These are phyloP conservation scores for Artemisia argyi DNA, from an alignment of 129 eudicot species.

Conservation along the genomic window DNA sequence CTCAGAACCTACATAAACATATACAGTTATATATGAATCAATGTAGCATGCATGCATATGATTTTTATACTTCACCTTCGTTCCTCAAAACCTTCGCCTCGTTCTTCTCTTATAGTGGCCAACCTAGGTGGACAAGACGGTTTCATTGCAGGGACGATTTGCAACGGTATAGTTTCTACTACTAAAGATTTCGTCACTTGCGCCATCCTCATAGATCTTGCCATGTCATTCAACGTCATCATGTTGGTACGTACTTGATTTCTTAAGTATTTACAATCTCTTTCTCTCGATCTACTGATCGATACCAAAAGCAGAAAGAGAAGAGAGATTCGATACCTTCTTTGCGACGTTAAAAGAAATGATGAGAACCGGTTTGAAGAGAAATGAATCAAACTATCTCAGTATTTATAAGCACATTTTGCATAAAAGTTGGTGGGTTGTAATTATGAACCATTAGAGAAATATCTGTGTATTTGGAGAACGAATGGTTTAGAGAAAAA, in stretches of 20 bases:
- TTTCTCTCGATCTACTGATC: conserved; percentile 28
- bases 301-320: conserved; percentile 33
- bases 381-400: background rate
- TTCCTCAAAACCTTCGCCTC: conserved; percentile 43
- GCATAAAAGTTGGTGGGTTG: conserved; percentile 13
- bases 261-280: conserved; percentile 20
- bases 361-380: conserved; percentile 24
- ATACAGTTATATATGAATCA: background rate
- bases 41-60: background rate
- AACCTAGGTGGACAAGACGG: conserved; percentile 50
- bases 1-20: conserved; percentile 23
- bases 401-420: conserved; percentile 41
- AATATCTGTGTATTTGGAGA: conserved; percentile 12
- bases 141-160: conserved; percentile 35
- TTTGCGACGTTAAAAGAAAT: conserved; percentile 22
- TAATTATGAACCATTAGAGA: conserved; percentile 24
- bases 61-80: conserved; percentile 19
- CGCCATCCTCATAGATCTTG: conserved; percentile 41
- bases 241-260: conserved; percentile 26
- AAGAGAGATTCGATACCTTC: conserved; percentile 36
- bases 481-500: conserved; percentile 24
- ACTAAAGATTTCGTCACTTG: conserved; percentile 15
- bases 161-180: conserved; percentile 51
- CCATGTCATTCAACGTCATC: conserved; percentile 43
- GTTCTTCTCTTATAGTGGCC: conserved; percentile 56